phyloP scores from a whole-genome alignment of 129 eudicot genomes.

The Calendula officinalis region DNA sequence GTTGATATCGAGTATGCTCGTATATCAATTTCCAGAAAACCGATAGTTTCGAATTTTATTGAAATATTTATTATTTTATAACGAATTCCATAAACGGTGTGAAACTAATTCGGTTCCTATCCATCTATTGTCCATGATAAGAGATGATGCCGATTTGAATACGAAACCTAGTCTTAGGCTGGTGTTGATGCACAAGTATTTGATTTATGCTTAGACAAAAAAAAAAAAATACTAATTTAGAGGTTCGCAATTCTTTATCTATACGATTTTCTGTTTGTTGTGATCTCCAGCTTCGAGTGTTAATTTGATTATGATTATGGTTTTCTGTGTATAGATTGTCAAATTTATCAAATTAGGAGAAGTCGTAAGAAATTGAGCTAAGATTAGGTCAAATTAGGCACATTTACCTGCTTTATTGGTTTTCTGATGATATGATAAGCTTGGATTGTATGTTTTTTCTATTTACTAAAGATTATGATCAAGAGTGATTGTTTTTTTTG shows the following conservation, averaged over 20 bases:
- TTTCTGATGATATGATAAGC: neutral
- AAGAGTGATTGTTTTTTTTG: neutral
- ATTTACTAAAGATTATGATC: neutral
- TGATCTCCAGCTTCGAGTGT: neutral
- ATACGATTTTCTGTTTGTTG: neutral
- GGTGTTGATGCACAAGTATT: conserved; percentile 1
- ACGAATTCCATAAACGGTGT: neutral
- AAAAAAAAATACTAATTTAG: neutral
- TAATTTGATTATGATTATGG: neutral
- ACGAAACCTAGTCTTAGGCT: neutral
- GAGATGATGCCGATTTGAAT: neutral
- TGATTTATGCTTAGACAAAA: neutral
- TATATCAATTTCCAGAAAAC: neutral
- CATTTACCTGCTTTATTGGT: too few species aligned
- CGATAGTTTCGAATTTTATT: neutral
- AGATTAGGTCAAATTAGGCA: too few species aligned
- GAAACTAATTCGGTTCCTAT: conserved; percentile 5
- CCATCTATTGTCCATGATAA: neutral
- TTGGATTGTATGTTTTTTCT: neutral
- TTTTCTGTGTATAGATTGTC: neutral
- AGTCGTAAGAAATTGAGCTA: neutral
- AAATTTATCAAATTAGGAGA: neutral
- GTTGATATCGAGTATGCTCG: neutral
- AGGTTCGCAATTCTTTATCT: conserved; percentile 3
- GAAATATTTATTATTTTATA: neutral